phyloP scores from a whole-genome alignment of 805 yeast species.

The Ogataea neopini region DNA sequence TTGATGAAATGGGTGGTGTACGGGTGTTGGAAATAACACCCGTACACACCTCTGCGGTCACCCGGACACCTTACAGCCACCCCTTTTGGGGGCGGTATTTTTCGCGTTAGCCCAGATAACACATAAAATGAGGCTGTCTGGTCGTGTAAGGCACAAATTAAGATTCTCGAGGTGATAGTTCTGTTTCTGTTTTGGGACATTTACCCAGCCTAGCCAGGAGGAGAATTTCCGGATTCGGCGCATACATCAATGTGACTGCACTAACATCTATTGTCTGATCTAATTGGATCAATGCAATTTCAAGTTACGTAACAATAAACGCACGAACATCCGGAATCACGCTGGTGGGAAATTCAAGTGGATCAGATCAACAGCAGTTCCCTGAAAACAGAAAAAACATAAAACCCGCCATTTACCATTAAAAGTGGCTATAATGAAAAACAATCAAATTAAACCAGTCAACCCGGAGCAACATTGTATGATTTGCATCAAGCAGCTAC shows the following conservation, averaged over 20 bases:
- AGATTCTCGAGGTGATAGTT: constrained; percentile 3
- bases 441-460: neutral
- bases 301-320: constrained; percentile 8
- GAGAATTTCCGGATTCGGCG: constrained; percentile 6
- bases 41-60: too few species aligned
- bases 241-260: constrained; percentile 7
- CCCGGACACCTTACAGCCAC: too few species aligned
- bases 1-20: too few species aligned
- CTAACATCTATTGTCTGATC: constrained; percentile 11
- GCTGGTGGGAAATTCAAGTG: constrained; percentile 5
- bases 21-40: neutral
- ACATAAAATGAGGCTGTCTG: neutral
- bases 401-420: constrained; percentile 21
- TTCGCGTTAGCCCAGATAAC: constrained; percentile 3
- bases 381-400: constrained; percentile 22
- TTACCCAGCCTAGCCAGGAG: constrained; percentile 12
- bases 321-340: constrained; percentile 4
- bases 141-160: neutral
- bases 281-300: constrained; percentile 19
- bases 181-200: constrained; percentile 15
- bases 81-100: neutral
- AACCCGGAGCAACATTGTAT: neutral
- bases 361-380: constrained; percentile 22
- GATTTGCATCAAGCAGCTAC: constrained; percentile 5
- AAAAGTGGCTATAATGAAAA: neutral